These are phyloP conservation scores for Gossypium gossypioides DNA, from an alignment of 441 rosid species.

Conservation along the genomic window DNA sequence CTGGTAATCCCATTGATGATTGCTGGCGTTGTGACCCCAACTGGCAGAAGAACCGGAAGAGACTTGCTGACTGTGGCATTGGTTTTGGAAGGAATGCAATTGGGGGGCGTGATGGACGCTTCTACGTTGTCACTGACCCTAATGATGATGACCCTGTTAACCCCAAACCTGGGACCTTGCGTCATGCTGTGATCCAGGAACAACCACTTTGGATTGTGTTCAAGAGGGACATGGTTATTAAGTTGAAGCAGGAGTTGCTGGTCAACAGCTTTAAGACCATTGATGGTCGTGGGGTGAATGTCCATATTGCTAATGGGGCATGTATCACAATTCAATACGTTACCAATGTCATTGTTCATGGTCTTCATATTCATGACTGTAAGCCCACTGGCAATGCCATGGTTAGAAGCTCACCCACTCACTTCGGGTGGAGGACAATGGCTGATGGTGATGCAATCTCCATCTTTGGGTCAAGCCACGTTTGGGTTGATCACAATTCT, in stretches of 20 bases:
- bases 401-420: slow-evolving; percentile 79
- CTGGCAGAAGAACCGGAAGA: slow-evolving; percentile 86
- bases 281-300: slow-evolving; percentile 80
- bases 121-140: slow-evolving; percentile 74
- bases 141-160: slow-evolving; percentile 70
- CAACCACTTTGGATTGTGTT: slow-evolving; percentile 80
- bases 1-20: slow-evolving; percentile 85
- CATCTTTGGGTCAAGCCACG: slow-evolving; percentile 78
- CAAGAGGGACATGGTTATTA: slow-evolving; percentile 85
- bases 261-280: slow-evolving; percentile 88
- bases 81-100: slow-evolving; percentile 89
- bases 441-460: slow-evolving; percentile 94
- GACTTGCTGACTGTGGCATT: slow-evolving; percentile 78
- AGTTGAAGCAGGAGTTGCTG: slow-evolving; percentile 70
- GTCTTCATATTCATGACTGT: slow-evolving; percentile 81
- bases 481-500: slow-evolving; percentile 91
- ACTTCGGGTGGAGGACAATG: slow-evolving; percentile 85
- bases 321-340: slow-evolving; percentile 79
- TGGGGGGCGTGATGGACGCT: slow-evolving; percentile 84
- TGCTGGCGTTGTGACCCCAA: slow-evolving; percentile 86
- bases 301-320: slow-evolving; percentile 80
- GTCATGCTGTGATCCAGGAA: slow-evolving; percentile 87
- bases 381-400: slow-evolving; percentile 81
- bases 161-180: slow-evolving; percentile 83
- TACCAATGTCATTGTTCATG: slow-evolving; percentile 77